phyloP scores from a whole-genome alignment of 257 asterid genomes.

The Solanum chiquidenum region DNA sequence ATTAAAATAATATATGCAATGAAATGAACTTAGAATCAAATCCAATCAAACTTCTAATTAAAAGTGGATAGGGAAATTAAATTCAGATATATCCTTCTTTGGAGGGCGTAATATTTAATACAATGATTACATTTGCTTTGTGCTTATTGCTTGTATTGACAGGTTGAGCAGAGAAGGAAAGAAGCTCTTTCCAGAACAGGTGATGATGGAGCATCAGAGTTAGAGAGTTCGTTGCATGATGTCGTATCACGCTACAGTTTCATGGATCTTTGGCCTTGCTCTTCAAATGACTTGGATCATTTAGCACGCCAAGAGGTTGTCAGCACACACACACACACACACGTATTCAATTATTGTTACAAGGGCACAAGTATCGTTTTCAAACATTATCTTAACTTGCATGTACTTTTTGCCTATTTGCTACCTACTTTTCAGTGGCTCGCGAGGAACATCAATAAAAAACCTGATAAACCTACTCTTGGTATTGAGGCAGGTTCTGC shows the following conservation, averaged over 20 bases:
- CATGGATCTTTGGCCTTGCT: conserved; percentile 98
- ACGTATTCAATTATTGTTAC: neutral
- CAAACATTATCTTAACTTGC: neutral
- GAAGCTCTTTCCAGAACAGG: conserved; percentile 67
- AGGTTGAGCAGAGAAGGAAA: conserved; percentile 97
- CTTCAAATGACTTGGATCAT: conserved; percentile 86
- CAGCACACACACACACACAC: neutral
- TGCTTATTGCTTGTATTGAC: neutral
- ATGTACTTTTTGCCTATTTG: neutral
- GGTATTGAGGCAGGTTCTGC: conserved; percentile 47
- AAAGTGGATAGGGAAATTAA: neutral
- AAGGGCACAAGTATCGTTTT: neutral
- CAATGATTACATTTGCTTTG: neutral
- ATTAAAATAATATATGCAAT: neutral
- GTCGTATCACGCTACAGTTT: conserved; percentile 83
- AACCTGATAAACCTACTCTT: conserved; percentile 45
- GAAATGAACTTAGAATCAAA: neutral
- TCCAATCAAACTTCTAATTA: neutral
- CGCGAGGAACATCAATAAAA: conserved; percentile 54
- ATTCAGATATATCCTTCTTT: neutral
- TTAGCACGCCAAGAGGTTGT: conserved; percentile 82
- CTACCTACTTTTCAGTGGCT: conserved; percentile 49
- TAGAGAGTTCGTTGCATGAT: conserved; percentile 77
- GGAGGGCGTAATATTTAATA: neutral
- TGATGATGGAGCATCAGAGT: conserved; percentile 58